A percentile compares a stretch with the other conserved stretches of the same genome.
phyloP scores from a whole-genome alignment of 1,139 yeast genomes.

The Scheffersomyces segobiensis region DNA sequence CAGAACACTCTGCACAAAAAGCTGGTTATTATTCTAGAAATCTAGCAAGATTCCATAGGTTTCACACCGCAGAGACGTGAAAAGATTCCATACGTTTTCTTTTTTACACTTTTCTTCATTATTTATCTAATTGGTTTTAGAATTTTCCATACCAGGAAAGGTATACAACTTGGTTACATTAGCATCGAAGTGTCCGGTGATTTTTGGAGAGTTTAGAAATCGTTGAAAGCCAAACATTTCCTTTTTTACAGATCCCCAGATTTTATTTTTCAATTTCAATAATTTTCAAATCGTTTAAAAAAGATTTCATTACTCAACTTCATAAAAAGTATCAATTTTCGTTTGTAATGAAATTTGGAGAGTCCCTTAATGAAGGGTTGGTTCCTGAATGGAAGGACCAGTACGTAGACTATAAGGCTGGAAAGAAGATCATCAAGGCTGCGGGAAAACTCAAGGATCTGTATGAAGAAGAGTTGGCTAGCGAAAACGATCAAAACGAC shows the following conservation, averaged over 20 bases:
- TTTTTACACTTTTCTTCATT: neutral
- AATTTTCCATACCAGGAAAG: neutral
- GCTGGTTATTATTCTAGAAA: neutral
- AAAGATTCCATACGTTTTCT: neutral
- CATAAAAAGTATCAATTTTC: neutral
- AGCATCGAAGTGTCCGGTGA: neutral
- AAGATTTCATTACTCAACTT: neutral
- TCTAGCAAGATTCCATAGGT: too few species aligned
- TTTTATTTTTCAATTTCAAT: too few species aligned
- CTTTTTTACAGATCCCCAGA: neutral
- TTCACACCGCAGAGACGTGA: too few species aligned
- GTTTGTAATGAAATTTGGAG: conserved; percentile 57
- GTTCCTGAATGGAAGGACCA: conserved; percentile 89
- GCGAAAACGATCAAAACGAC: conserved; percentile 3
- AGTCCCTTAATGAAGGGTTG: conserved; percentile 55
- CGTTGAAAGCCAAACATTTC: neutral
- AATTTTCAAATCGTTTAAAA: too few species aligned
- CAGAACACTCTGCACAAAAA: neutral
- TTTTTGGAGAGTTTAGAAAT: neutral
- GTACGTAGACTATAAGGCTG: conserved; percentile 71
- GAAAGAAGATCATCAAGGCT: conserved; percentile 40
- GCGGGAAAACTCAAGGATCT: conserved; percentile 9
- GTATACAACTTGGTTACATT: neutral
- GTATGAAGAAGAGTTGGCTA: conserved; percentile 1
- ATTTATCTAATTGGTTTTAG: neutral